Evolutionary conservation across 116 monocot species (phyloP), one percentile per base, ranked within the genome.

Genomic region (Thalassia testudinum): DNA sequence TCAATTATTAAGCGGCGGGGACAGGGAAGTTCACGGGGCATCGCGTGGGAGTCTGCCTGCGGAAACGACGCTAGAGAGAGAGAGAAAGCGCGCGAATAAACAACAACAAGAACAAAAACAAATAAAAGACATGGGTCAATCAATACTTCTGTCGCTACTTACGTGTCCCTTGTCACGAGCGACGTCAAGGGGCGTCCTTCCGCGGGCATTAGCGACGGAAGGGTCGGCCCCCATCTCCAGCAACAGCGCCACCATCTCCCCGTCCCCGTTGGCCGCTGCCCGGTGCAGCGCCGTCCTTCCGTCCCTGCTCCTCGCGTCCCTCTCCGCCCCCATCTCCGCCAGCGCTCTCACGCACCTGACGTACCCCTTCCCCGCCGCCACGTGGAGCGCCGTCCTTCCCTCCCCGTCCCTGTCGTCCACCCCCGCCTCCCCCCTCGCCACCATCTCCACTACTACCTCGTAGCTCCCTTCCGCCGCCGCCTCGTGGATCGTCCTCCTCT

Each of bases 101-200:
- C 26, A 54, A 29, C 14, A 27, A 53, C 26, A 6, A 20, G 13
- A 15, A 49, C 8, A 13, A 17, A 37, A 23, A 62, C 22, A 24
- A 21, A 24, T 4, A 55, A 20, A 55, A 21, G 21, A 53, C 37
- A 42, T 11, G 28, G 29, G 26, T 12, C 10, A 0, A 42, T 16
- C 15, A n/a, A n/a, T n/a, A n/a, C n/a, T n/a, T n/a, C n/a, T n/a
- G n/a, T n/a, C n/a, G n/a, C n/a, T n/a, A 73, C 82, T 73, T 59
- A 83, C 82, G 29, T 83, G 67, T 45, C 82, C 82, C 57, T 68
- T 78, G 38, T 78, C 82, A 14, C 75, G 54, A 17, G 82, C 82
- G n/a, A 71, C 68, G 59, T 74, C 70, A 23, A 75, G 50, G 17
- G 82, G 68, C 43, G 71, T 65, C 28, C 73, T 54, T 1, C 78